Evolutionary conservation across 768 basidiomycete species (phyloP).

Genomic region (Rhodosporidiobolus odoratus): DNA sequence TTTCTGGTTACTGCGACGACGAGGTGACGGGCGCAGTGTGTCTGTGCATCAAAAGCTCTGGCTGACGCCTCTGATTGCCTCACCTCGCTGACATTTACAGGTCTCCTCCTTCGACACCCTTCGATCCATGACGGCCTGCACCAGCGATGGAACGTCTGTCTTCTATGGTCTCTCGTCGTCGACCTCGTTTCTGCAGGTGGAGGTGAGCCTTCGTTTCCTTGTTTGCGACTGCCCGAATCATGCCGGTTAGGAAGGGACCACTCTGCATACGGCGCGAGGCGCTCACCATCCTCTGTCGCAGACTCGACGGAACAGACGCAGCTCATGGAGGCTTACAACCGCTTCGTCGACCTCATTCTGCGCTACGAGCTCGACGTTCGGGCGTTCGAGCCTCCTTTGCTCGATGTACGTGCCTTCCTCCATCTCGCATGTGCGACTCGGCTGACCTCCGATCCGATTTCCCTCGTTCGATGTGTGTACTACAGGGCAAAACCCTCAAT

Average conservation of each 20-base stretch:
- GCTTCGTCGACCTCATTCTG: conserved; percentile 58
- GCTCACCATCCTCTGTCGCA: conserved; percentile 58
- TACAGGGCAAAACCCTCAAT: conserved; percentile 33
- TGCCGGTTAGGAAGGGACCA: conserved; percentile 43
- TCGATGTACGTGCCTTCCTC: conserved; percentile 61
- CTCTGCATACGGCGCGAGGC: neutral
- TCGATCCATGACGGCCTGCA: conserved; percentile 56
- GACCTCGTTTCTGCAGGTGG: conserved; percentile 45
- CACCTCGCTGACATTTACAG: conserved; percentile 52
- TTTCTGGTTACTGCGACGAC: too few relatives aligned
- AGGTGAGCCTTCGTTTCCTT: conserved; percentile 60
- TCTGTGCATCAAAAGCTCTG: too few relatives aligned
- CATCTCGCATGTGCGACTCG: too few relatives aligned
- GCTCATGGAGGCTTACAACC: conserved; percentile 61
- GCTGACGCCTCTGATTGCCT: conserved; percentile 52
- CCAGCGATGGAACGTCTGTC: conserved; percentile 29
- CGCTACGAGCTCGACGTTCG: conserved; percentile 58
- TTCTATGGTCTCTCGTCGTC: conserved; percentile 32
- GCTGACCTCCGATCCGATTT: neutral
- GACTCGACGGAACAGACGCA: conserved; percentile 68
- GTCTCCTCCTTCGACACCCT: conserved; percentile 61
- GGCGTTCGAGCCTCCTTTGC: conserved; percentile 65
- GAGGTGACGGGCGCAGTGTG: too few relatives aligned
- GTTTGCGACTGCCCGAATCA: conserved; percentile 58
- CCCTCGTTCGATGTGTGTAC: neutral